A percentile compares a stretch with the other conserved stretches of the same genome.
phyloP scores from a whole-genome alignment of 139 green algal species.

The Astrephomene gubernaculifera region DNA sequence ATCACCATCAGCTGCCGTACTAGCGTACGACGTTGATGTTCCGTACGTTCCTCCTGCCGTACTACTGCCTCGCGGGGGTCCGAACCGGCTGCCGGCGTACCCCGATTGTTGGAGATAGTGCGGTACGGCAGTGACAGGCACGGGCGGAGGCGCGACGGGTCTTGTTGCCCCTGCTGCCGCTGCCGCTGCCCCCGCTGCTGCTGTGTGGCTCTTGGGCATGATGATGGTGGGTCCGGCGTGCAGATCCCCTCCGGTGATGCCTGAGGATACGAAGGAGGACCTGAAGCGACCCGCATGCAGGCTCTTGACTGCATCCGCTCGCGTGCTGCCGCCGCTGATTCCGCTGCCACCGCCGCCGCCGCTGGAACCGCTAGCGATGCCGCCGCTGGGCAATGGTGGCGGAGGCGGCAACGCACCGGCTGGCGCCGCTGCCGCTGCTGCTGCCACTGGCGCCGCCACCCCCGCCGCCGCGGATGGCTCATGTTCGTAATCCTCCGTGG shows the following conservation, averaged over 20 bases:
- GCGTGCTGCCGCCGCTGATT: not conserved
- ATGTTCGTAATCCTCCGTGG: constrained; percentile 55
- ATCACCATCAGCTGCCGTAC: constrained; percentile 9
- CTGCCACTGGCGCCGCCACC: not conserved
- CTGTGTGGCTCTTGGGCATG: constrained; percentile 59
- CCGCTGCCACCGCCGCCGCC: not conserved
- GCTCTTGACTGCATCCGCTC: constrained; percentile 47
- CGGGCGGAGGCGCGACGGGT: constrained; percentile 59
- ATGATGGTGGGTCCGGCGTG: constrained; percentile 70
- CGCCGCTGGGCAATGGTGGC: not conserved
- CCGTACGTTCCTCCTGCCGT: not conserved
- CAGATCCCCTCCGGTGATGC: constrained; percentile 64
- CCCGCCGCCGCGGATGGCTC: constrained; percentile 51
- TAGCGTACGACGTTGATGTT: not conserved
- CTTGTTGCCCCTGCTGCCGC: too few species aligned
- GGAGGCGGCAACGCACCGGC: constrained; percentile 9
- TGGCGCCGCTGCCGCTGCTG: not conserved
- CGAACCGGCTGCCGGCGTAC: constrained; percentile 25
- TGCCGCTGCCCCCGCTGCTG: too few species aligned
- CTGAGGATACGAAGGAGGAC: constrained; percentile 76
- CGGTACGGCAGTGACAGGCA: constrained; percentile 70
- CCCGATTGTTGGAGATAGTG: constrained; percentile 72
- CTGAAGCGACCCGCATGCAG: constrained; percentile 60
- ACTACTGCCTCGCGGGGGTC: constrained; percentile 12
- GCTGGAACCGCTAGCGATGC: not conserved